These are phyloP conservation scores for Phytophthora macrochlamydospora DNA, from an alignment of 352 stramenopile genomes.

Conservation along the genomic window DNA sequence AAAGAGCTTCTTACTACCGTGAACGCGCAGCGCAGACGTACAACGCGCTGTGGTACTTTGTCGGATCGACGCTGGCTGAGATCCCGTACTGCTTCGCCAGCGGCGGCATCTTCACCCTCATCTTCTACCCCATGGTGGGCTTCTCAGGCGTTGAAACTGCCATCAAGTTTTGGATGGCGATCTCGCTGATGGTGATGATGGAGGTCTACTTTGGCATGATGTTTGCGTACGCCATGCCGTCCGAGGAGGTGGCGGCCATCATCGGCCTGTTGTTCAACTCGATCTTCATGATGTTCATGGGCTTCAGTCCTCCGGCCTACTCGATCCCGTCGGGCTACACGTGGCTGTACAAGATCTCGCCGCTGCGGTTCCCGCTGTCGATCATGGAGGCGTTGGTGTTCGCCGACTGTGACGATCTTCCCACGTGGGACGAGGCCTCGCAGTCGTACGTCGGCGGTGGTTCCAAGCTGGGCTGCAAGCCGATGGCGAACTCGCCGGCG, in stretches of 20 bases:
- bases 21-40: slow-evolving; percentile 87
- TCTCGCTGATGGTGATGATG: slow-evolving; percentile 33
- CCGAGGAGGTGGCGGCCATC: slow-evolving; percentile 35
- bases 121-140: slow-evolving; percentile 41
- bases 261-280: slow-evolving; percentile 37
- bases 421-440: slow-evolving; percentile 7
- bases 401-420: slow-evolving; percentile 13
- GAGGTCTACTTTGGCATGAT: slow-evolving; percentile 36
- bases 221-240: slow-evolving; percentile 31
- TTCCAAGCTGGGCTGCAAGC: slow-evolving; percentile 17
- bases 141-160: slow-evolving; percentile 19
- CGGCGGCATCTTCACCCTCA: slow-evolving; percentile 28
- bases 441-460: slow-evolving; percentile 15
- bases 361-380: slow-evolving; percentile 17
- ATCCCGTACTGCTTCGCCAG: slow-evolving; percentile 36
- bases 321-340: slow-evolving; percentile 22
- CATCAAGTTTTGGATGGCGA: slow-evolving; percentile 33
- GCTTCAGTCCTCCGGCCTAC: slow-evolving; percentile 32
- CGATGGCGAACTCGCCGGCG: slow-evolving; percentile 7
- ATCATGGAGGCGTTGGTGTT: slow-evolving; percentile 31
- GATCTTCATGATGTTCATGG: slow-evolving; percentile 41
- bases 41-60: slow-evolving; percentile 52
- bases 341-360: slow-evolving; percentile 30
- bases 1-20: slow-evolving; percentile 79
- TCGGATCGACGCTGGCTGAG: slow-evolving; percentile 62